Conservation (phyloP, 805 yeast genomes). For the Metschnikowia proteae region DNA sequence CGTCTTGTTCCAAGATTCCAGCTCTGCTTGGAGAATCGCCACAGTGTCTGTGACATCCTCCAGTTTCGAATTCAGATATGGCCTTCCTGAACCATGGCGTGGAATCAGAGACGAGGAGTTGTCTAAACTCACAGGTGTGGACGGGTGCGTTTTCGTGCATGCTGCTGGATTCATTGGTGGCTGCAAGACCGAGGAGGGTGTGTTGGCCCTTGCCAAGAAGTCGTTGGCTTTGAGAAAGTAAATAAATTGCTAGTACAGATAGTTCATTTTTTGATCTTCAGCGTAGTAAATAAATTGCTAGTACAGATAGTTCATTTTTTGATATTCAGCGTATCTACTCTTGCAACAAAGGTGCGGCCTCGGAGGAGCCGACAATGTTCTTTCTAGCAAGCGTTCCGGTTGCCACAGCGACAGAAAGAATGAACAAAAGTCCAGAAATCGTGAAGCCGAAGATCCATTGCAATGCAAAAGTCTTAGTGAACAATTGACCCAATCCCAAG, state of each 20-base stretch:
- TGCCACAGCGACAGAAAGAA: slow-evolving; percentile 47
- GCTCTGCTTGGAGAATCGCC: slow-evolving; percentile 76
- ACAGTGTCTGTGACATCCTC: slow-evolving; percentile 81
- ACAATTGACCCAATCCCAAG: slow-evolving; percentile 65
- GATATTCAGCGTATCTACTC: slow-evolving; percentile 6
- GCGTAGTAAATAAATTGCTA: not conserved
- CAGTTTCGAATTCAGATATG: slow-evolving; percentile 79
- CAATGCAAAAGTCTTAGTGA: slow-evolving; percentile 65
- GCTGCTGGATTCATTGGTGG: slow-evolving; percentile 99
- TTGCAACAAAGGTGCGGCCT: slow-evolving; percentile 19
- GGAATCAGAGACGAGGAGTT: slow-evolving; percentile 91
- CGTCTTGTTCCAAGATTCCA: slow-evolving; percentile 76
- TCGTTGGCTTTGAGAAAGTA: slow-evolving; percentile 19
- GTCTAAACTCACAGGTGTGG: slow-evolving; percentile 70
- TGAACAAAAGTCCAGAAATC: slow-evolving; percentile 55
- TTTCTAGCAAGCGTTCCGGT: slow-evolving; percentile 27
- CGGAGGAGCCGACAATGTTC: slow-evolving; percentile 7
- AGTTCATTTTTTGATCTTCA: no score
- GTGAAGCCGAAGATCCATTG: slow-evolving; percentile 84
- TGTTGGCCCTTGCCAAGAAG: slow-evolving; percentile 61
- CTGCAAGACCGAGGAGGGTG: slow-evolving; percentile 75
- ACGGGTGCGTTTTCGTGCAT: slow-evolving; percentile 86
- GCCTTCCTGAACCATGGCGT: slow-evolving; percentile 89
- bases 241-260: not conserved
- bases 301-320: not conserved